Conservation (phyloP, 2,329 filamentous ascomycete species). For the Sclerotinia sclerotiorum region DNA sequence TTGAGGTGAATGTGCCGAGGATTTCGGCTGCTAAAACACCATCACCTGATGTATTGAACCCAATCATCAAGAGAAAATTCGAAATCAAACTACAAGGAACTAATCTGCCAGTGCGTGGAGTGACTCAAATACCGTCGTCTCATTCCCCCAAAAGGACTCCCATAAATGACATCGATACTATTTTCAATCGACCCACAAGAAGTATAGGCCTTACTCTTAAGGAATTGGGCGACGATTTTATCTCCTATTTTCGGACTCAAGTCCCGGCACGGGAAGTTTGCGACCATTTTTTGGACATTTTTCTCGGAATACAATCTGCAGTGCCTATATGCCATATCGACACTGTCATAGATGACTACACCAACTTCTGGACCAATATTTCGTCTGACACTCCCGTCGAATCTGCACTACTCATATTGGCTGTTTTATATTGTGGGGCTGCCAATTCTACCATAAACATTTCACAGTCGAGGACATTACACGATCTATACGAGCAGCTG, state of each 20-base stretch:
- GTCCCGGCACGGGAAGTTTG: not conserved
- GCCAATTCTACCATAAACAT: not conserved
- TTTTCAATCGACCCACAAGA: not conserved
- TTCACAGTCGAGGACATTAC: not conserved
- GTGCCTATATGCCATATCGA: slow-evolving; percentile 3
- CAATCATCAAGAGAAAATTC: slow-evolving; percentile 1
- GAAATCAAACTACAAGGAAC: not conserved
- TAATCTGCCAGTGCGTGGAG: not conserved
- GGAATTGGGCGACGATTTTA: not conserved
- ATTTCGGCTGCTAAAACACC: not conserved
- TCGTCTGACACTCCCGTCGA: not conserved
- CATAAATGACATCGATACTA: not conserved
- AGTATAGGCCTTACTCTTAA: not conserved
- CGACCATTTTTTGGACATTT: slow-evolving; percentile 10
- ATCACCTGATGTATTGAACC: not conserved
- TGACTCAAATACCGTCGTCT: not conserved
- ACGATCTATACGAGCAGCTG: slow-evolving; percentile 1
- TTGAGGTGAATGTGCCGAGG: slow-evolving; percentile 6
- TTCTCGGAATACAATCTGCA: not conserved
- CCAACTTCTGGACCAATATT: not conserved
- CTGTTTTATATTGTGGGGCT: not conserved
- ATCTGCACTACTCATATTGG: not conserved
- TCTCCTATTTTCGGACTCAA: not conserved
- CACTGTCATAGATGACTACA: not conserved
- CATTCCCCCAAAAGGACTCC: not conserved